These are phyloP conservation scores for Aspergillus kassunensis DNA, from an alignment of 495 filamentous ascomycete genomes.

Conservation along the genomic window DNA sequence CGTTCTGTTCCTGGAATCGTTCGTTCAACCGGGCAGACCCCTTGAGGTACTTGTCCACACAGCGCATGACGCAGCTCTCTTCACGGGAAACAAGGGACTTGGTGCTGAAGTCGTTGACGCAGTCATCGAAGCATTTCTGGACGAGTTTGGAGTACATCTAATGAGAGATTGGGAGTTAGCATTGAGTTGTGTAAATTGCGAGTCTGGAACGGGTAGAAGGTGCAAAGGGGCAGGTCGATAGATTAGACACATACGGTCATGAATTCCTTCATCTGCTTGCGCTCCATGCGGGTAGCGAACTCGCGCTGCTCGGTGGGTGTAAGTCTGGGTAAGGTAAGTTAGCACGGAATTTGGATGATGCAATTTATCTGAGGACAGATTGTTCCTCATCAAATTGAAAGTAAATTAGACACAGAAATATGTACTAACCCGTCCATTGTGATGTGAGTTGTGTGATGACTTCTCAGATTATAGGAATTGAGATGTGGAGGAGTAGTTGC, in stretches of 20 bases:
- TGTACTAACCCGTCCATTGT: slow-evolving; percentile 47
- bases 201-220: too few species aligned
- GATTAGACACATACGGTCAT: slow-evolving; percentile 69
- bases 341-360: slow-evolving; percentile 1
- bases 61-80: slow-evolving; percentile 84
- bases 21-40: slow-evolving; percentile 78
- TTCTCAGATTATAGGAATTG: not conserved
- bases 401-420: not conserved
- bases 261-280: slow-evolving; percentile 97
- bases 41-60: slow-evolving; percentile 93
- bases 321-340: slow-evolving; percentile 44
- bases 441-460: slow-evolving; percentile 9
- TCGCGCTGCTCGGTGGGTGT: slow-evolving; percentile 82
- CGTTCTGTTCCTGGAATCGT: slow-evolving; percentile 92
- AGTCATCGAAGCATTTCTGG: slow-evolving; percentile 92
- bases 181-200: not conserved
- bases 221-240: not conserved
- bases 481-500: slow-evolving; percentile 10
- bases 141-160: slow-evolving; percentile 98
- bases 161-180: not conserved
- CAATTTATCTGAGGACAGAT: not conserved
- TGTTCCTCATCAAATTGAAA: not conserved
- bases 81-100: slow-evolving; percentile 85
- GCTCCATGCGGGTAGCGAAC: slow-evolving; percentile 86
- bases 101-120: slow-evolving; percentile 97